Percentiles rank a stretch among this genome's conserved stretches.
Evolutionary conservation across 2,329 filamentous ascomycete species (phyloP).

Genomic region (Didymella pomorum): DNA sequence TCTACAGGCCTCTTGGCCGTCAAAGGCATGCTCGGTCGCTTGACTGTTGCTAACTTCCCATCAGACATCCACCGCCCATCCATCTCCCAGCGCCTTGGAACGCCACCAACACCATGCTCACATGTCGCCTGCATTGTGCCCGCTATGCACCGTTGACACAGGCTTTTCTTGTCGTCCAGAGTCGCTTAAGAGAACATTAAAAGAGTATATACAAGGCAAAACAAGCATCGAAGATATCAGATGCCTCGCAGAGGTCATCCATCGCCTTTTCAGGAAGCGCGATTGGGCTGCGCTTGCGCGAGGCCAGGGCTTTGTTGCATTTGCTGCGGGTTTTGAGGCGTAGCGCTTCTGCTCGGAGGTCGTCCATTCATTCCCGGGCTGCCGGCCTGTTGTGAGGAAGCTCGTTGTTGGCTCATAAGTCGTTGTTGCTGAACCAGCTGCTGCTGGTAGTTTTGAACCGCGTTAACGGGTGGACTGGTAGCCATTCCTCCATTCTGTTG

Average conservation of each 20-base stretch:
- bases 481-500: constrained; percentile 42
- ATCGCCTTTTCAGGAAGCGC: constrained; percentile 15
- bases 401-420: constrained; percentile 45
- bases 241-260: constrained; percentile 29
- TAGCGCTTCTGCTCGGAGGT: constrained; percentile 49
- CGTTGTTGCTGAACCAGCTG: constrained; percentile 51
- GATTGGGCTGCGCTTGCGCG: constrained; percentile 43
- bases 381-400: constrained; percentile 39
- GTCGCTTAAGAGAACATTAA: constrained; percentile 32
- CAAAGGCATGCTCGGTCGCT: constrained; percentile 7
- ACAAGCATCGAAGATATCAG: constrained; percentile 23
- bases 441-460: constrained; percentile 49
- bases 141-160: constrained; percentile 1
- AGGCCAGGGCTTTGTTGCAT: constrained; percentile 46
- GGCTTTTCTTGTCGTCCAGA: constrained; percentile 7
- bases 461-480: constrained; percentile 43
- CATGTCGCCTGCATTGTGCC: background rate
- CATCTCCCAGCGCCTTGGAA: constrained; percentile 11
- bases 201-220: constrained; percentile 42
- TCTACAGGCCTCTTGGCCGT: constrained; percentile 16
- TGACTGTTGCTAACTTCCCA: background rate
- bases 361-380: constrained; percentile 44
- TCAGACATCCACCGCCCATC: constrained; percentile 5
- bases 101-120: constrained; percentile 19
- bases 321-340: constrained; percentile 48